phyloP scores from a whole-genome alignment of 306 rosid genomes.

The Pyrus pyrifolia region DNA sequence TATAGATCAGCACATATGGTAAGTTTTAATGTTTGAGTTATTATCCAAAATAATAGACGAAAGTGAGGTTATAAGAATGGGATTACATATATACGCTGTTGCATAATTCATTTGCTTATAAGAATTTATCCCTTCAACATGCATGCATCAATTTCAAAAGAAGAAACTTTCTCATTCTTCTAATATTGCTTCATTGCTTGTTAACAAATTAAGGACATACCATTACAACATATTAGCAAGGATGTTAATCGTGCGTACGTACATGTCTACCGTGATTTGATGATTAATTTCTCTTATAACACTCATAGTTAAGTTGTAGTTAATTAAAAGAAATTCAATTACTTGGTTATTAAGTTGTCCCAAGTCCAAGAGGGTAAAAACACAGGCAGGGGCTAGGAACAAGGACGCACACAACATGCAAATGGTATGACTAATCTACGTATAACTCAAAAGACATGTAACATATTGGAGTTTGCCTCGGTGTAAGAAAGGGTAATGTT shows the following conservation, averaged over 20 bases:
- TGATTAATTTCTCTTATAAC: neutral
- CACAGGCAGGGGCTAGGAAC: slow-evolving; percentile 25
- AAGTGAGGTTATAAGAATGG: neutral
- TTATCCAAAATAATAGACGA: neutral
- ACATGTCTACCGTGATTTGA: neutral
- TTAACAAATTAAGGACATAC: neutral
- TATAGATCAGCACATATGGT: neutral
- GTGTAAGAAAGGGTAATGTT: neutral
- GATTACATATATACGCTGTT: neutral
- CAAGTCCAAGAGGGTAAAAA: slow-evolving; percentile 15
- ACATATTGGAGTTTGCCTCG: slow-evolving; percentile 36
- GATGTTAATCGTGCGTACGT: neutral
- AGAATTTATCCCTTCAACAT: neutral
- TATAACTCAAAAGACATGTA: slow-evolving; percentile 38
- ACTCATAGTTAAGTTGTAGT: neutral
- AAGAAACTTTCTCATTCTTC: neutral
- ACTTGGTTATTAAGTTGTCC: neutral
- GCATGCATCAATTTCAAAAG: neutral
- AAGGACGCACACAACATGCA: slow-evolving; percentile 34
- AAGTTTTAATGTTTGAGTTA: neutral
- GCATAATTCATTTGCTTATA: neutral
- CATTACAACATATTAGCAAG: neutral
- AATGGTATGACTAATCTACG: slow-evolving; percentile 5
- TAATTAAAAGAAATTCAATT: neutral
- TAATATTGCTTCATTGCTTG: neutral